phyloP scores from a whole-genome alignment of 176 grass and related monocot species.

The Ensete ventricosum region DNA sequence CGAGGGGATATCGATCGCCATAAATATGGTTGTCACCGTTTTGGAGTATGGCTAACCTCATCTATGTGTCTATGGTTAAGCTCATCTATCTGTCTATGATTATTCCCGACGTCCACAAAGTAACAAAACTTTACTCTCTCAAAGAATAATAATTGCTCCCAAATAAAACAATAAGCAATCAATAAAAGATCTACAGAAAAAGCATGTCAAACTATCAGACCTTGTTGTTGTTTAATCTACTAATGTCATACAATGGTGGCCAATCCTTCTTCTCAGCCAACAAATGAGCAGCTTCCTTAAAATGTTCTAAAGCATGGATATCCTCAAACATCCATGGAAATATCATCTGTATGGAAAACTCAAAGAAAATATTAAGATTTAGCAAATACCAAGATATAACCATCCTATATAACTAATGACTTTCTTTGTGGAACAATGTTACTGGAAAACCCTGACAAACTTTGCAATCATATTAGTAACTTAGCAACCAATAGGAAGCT shows the following conservation, averaged over 20 bases:
- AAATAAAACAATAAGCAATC: neutral
- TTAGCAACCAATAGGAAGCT: neutral
- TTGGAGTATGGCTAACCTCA: too few species aligned
- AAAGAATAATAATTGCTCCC: too few species aligned
- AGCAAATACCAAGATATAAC: neutral
- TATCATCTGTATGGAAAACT: slow-evolving; percentile 40
- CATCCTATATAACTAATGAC: neutral
- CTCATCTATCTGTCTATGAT: too few species aligned
- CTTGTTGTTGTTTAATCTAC: slow-evolving; percentile 67
- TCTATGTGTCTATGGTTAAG: too few species aligned
- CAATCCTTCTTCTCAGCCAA: slow-evolving; percentile 67
- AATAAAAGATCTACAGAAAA: neutral
- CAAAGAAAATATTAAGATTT: neutral
- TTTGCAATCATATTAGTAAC: too few species aligned
- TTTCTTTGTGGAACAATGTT: too few species aligned
- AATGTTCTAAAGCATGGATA: slow-evolving; percentile 43
- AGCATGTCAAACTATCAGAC: slow-evolving; percentile 21
- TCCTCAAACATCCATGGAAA: slow-evolving; percentile 89
- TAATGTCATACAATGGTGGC: slow-evolving; percentile 60
- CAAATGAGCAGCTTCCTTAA: slow-evolving; percentile 76
- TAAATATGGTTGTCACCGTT: too few species aligned
- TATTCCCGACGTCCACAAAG: too few species aligned
- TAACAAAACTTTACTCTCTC: too few species aligned
- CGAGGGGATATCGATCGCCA: too few species aligned
- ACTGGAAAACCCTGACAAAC: too few species aligned